Conservation (phyloP, 495 filamentous ascomycete species). For the Penicillium nucicola region DNA sequence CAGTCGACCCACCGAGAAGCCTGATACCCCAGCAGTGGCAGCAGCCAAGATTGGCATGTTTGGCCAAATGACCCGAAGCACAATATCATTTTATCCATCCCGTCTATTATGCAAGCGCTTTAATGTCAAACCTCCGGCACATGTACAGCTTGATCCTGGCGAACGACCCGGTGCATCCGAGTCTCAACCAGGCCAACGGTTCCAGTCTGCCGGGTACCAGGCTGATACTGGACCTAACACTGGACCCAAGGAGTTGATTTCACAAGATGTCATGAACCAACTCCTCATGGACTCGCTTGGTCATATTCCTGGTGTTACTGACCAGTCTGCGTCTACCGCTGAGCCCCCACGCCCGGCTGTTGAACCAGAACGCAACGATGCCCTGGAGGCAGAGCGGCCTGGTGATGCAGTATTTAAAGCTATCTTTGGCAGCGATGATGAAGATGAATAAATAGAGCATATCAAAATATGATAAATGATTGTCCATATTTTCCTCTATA, state of each 20-base stretch:
- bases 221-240: slow-evolving; percentile 25
- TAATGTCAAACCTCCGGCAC: slow-evolving; percentile 71
- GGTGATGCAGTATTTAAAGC: slow-evolving; percentile 90
- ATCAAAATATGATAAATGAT: no score
- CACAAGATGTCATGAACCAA: slow-evolving; percentile 38
- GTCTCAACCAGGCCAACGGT: slow-evolving; percentile 21
- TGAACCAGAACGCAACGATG: slow-evolving; percentile 80
- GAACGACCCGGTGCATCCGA: slow-evolving; percentile 22
- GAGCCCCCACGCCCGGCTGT: slow-evolving; percentile 32
- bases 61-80: slow-evolving; percentile 75
- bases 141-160: slow-evolving; percentile 62
- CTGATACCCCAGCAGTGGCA: slow-evolving; percentile 75
- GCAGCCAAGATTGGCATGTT: slow-evolving; percentile 94
- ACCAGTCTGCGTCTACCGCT: background rate
- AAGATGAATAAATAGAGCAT: slow-evolving; percentile 52
- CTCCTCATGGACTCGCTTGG: slow-evolving; percentile 31
- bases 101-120: slow-evolving; percentile 90
- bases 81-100: slow-evolving; percentile 73
- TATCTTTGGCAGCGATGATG: slow-evolving; percentile 87
- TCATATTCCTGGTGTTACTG: slow-evolving; percentile 10
- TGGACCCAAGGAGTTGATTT: slow-evolving; percentile 34
- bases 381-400: slow-evolving; percentile 75
- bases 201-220: slow-evolving; percentile 37
- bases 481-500: no score
- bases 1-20: slow-evolving; percentile 56